Evolutionary conservation across 2,329 filamentous ascomycete species (phyloP).

Genomic region (Teratosphaeria nubilosa): DNA sequence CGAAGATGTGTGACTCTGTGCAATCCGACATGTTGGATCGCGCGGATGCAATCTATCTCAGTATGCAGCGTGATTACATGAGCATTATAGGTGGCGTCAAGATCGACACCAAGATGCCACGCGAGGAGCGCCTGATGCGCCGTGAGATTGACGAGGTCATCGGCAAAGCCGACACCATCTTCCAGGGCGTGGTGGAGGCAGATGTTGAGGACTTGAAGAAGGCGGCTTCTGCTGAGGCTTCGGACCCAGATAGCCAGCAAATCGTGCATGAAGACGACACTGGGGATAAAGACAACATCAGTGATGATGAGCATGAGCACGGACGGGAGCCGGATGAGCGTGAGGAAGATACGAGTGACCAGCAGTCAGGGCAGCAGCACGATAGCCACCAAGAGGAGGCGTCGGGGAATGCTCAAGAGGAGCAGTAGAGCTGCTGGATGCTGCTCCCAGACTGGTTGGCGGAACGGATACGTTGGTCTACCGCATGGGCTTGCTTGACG

Average conservation of each 20-base stretch:
- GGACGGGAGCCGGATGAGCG: neutral
- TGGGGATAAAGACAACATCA: neutral
- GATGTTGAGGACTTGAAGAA: slow-evolving; percentile 12
- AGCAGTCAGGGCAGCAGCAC: neutral
- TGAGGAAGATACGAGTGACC: neutral
- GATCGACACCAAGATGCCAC: slow-evolving; percentile 8
- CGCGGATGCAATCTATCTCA: slow-evolving; percentile 34
- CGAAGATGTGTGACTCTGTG: slow-evolving; percentile 34
- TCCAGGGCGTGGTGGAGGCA: slow-evolving; percentile 7
- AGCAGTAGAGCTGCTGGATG: neutral
- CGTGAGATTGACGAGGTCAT: slow-evolving; percentile 13
- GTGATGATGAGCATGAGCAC: neutral
- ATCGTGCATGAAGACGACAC: neutral
- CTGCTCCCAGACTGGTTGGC: neutral
- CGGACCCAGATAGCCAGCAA: neutral
- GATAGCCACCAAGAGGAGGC: neutral
- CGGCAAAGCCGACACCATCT: slow-evolving; percentile 7
- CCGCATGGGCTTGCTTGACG: neutral
- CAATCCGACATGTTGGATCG: slow-evolving; percentile 34
- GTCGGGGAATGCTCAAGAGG: neutral
- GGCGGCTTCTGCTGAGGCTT: neutral
- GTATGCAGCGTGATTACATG: slow-evolving; percentile 30
- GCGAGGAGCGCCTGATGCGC: slow-evolving; percentile 12
- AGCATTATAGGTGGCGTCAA: slow-evolving; percentile 21
- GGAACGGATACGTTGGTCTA: neutral